phyloP scores from a whole-genome alignment of 805 yeast species.

The Vanderwaltozyma yarrowii region DNA sequence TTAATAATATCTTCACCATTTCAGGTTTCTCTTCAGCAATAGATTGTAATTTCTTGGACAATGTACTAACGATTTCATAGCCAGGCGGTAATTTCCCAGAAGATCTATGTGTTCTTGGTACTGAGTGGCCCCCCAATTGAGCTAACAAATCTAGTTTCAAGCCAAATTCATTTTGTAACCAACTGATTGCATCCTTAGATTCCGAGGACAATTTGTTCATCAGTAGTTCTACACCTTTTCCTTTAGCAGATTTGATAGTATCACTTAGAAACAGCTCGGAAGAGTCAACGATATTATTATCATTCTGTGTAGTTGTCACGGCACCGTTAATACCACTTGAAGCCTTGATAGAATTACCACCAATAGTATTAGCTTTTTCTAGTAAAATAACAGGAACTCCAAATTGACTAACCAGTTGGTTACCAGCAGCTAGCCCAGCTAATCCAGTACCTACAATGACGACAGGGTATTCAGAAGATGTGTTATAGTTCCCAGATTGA shows the following conservation, averaged over 20 bases:
- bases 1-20: slow-evolving; percentile 30
- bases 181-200: slow-evolving; percentile 57
- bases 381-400: slow-evolving; percentile 36
- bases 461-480: slow-evolving; percentile 16
- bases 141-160: slow-evolving; percentile 58
- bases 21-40: slow-evolving; percentile 22
- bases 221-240: slow-evolving; percentile 46
- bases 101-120: slow-evolving; percentile 74
- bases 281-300: slow-evolving; percentile 41
- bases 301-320: slow-evolving; percentile 48
- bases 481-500: background rate
- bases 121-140: slow-evolving; percentile 77
- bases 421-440: slow-evolving; percentile 42
- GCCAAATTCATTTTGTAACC: slow-evolving; percentile 57
- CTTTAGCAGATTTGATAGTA: slow-evolving; percentile 56
- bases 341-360: slow-evolving; percentile 54
- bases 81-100: slow-evolving; percentile 49
- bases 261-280: slow-evolving; percentile 53
- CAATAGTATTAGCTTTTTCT: slow-evolving; percentile 40
- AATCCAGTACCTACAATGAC: slow-evolving; percentile 48
- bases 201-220: slow-evolving; percentile 51
- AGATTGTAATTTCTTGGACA: slow-evolving; percentile 31
- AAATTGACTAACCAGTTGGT: slow-evolving; percentile 29
- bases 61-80: slow-evolving; percentile 41
- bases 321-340: slow-evolving; percentile 67